phyloP scores from a whole-genome alignment of 2,329 filamentous ascomycete species.

The Penicillium oxalicum region DNA sequence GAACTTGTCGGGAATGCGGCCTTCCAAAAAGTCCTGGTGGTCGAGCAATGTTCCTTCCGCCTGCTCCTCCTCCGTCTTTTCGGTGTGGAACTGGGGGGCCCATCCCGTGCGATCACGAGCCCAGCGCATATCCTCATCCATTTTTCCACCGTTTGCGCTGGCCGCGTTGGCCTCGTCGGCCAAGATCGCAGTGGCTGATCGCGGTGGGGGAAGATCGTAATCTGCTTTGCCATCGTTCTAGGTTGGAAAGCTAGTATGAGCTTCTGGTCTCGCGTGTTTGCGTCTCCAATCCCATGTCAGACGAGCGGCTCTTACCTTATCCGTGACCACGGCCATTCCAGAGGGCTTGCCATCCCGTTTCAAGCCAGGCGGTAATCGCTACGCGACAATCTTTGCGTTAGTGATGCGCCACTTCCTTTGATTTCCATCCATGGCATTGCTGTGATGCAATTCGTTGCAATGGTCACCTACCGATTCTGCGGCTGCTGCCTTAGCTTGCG shows the following conservation, averaged over 20 bases:
- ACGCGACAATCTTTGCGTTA: slow-evolving; percentile 10
- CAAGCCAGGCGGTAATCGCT: slow-evolving; percentile 61
- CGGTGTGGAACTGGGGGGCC: slow-evolving; percentile 72
- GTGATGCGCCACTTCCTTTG: neutral
- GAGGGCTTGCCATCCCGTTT: slow-evolving; percentile 45
- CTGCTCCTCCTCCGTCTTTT: slow-evolving; percentile 48
- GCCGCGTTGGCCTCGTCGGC: slow-evolving; percentile 53
- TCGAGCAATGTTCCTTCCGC: slow-evolving; percentile 66
- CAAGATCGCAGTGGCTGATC: slow-evolving; percentile 47
- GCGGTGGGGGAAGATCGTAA: slow-evolving; percentile 72
- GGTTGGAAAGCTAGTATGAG: neutral
- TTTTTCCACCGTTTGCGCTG: slow-evolving; percentile 46
- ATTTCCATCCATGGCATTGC: neutral
- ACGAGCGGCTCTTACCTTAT: slow-evolving; percentile 49
- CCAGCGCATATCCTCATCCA: slow-evolving; percentile 53
- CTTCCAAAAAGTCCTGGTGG: slow-evolving; percentile 81
- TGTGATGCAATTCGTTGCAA: neutral
- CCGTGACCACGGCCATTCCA: slow-evolving; percentile 59
- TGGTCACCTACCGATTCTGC: slow-evolving; percentile 61
- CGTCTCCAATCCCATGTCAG: too few relatives aligned
- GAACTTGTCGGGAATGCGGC: slow-evolving; percentile 77
- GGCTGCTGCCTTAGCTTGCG: slow-evolving; percentile 78
- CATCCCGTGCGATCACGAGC: slow-evolving; percentile 66
- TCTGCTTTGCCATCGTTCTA: slow-evolving; percentile 62
- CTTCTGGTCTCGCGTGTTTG: too few relatives aligned